These are phyloP conservation scores for Emergomyces africanus DNA, from an alignment of 2,329 filamentous ascomycete species.

Conservation along the genomic window DNA sequence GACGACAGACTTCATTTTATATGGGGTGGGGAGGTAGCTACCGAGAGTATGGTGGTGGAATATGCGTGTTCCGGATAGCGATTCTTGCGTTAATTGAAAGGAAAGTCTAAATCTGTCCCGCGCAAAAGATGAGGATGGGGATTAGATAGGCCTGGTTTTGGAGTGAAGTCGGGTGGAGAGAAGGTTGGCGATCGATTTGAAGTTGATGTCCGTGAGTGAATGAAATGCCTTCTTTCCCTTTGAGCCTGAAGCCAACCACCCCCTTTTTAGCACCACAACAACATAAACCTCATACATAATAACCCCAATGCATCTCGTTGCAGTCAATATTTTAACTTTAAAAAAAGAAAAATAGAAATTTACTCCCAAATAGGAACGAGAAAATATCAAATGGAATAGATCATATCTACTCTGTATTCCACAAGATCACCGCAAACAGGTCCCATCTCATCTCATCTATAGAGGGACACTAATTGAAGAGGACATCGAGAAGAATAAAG, in stretches of 20 bases:
- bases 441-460: neutral
- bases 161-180: neutral
- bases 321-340: neutral
- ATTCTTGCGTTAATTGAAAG: neutral
- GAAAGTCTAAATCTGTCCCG: neutral
- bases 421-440: neutral
- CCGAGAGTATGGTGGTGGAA: neutral
- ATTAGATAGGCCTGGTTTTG: neutral
- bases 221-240: neutral
- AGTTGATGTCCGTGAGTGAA: neutral
- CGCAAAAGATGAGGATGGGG: neutral
- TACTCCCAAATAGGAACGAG: neutral
- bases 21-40: neutral
- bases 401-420: neutral
- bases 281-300: neutral
- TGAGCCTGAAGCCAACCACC: neutral
- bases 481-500: neutral
- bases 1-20: constrained; percentile 6
- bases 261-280: neutral
- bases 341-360: neutral
- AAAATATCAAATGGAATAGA: neutral
- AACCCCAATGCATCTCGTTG: neutral
- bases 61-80: neutral
- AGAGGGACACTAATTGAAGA: neutral
- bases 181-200: neutral